Conservation (phyloP, 23 red algal species). For the Chondrus crispus region DNA sequence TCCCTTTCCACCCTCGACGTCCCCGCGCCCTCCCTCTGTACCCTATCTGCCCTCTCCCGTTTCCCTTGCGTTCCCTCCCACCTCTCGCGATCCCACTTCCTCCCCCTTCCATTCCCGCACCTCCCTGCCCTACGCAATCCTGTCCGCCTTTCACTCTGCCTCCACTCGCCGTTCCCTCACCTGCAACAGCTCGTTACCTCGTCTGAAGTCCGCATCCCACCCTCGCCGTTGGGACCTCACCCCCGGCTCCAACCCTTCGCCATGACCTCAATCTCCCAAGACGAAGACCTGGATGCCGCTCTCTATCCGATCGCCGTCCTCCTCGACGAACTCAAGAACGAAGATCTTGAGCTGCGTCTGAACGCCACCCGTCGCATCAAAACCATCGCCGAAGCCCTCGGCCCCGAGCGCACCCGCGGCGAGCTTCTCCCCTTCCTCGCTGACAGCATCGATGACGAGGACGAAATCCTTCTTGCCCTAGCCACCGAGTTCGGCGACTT, state of each 20-base stretch:
- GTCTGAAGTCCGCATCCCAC: not conserved
- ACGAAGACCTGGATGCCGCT: conserved; percentile 65
- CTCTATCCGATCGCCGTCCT: conserved; percentile 89
- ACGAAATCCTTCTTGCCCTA: conserved; percentile 93
- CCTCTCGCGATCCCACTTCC: not conserved
- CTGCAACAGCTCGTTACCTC: not conserved
- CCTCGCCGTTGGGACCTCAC: not conserved
- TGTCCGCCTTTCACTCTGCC: not conserved
- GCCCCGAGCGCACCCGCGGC: conserved; percentile 87
- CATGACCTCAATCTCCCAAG: conserved; percentile 35
- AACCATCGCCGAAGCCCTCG: conserved; percentile 84
- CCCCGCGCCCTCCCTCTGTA: no score
- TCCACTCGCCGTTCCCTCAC: not conserved
- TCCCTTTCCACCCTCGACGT: no score
- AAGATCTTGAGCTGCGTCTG: conserved; percentile 85
- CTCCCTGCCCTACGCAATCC: not conserved
- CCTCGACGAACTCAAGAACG: conserved; percentile 92
- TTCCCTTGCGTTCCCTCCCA: not conserved
- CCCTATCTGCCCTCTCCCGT: no score
- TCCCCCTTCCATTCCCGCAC: not conserved
- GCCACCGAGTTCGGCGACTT: conserved; percentile 90
- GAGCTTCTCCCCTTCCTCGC: conserved; percentile 97
- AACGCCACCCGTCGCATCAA: conserved; percentile 84
- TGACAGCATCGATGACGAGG: conserved; percentile 97
- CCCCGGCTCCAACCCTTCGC: not conserved